A percentile compares a stretch with the other conserved stretches of the same genome.
phyloP scores from a whole-genome alignment of 2,329 filamentous ascomycete genomes.

The Pseudocercospora vitis region DNA sequence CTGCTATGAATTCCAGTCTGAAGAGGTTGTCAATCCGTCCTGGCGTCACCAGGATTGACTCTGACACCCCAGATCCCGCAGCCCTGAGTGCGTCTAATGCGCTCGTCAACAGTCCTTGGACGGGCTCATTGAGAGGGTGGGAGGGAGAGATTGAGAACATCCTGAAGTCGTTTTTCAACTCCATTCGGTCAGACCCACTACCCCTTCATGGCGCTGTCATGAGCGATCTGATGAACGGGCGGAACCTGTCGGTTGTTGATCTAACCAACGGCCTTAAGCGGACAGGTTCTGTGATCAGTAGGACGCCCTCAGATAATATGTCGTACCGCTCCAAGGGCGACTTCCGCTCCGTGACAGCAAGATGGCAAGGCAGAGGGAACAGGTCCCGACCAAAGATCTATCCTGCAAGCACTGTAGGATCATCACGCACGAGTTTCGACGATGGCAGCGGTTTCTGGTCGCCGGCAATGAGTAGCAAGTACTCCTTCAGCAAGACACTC shows the following conservation, averaged over 20 bases:
- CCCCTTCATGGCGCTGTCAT: conserved; percentile 75
- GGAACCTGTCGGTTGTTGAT: conserved; percentile 64
- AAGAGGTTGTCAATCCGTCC: conserved; percentile 48
- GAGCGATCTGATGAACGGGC: conserved; percentile 40
- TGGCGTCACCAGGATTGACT: conserved; percentile 37
- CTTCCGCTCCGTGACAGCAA: conserved; percentile 60
- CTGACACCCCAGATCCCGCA: conserved; percentile 40
- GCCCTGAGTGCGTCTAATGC: conserved; percentile 60
- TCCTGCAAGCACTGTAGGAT: conserved; percentile 77
- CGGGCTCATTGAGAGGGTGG: conserved; percentile 76
- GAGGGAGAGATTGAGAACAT: conserved; percentile 87
- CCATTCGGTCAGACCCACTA: conserved; percentile 82
- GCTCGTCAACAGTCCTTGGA: conserved; percentile 74
- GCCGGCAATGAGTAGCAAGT: conserved; percentile 84
- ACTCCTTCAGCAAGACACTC: conserved; percentile 86
- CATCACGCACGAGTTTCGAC: conserved; percentile 90
- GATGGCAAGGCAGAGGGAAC: conserved; percentile 74
- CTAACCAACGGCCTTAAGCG: conserved; percentile 60
- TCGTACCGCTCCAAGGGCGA: conserved; percentile 67
- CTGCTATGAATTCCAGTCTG: conserved; percentile 27
- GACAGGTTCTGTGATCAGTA: conserved; percentile 87
- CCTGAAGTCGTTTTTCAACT: conserved; percentile 85
- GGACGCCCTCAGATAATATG: conserved; percentile 80
- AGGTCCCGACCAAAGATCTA: conserved; percentile 76
- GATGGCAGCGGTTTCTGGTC: conserved; percentile 90